Base-by-base conservation (phyloP, 371 early-diverging fungal genomes). In the Mortierella sp. region DNA sequence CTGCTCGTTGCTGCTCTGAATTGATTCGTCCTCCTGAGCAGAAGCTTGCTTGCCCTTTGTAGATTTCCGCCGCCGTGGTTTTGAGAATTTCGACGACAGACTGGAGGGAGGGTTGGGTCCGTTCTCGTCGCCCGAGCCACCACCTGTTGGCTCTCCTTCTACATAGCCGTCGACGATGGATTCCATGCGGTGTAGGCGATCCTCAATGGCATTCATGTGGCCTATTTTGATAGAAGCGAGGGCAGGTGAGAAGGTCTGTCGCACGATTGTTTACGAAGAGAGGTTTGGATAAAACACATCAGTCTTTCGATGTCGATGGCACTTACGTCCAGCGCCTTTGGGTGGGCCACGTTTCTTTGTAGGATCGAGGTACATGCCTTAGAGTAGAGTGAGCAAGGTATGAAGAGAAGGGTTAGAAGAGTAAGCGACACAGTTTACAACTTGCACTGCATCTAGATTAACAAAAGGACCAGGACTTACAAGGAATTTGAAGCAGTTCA, bases 141-240 rank as follows among this genome's bases (percentile, higher is more conserved):
- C 44, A 4, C n/a, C n/a, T n/a, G 52, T 14, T 16, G 52, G 69
- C 31, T 75, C 69, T 43, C 69, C 75, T 50, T 75, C 75, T 22
- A 52, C 63, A 8, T 52, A 43, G 11, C 70, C 70, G 16, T 65
- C 71, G n/a, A 88, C 70, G 14, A 93, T 90, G 26, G 80, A 82
- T 55, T 93, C 93, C 48, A 91, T 70, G 64, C 87, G 88, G 73
- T 89, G 89, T 44, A 93, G 76, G 70, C 93, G 85, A 71, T 87
- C 88, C 68, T 93, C 93, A 31, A 93, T 90, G 37, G 89, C 91
- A 70, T 91, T 91, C 19, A 91, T 92, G 70, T 93, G 91, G 47
- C 93, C 93, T 80, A 75, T 13, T 64, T 9, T 24, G 29, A 74
- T 24, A 40, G 40, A 43, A 64, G 14, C 26, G 41, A 34, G 37